Conservation (phyloP, 768 basidiomycete species). For the Tylopilus plumbeoviolaceoides region DNA sequence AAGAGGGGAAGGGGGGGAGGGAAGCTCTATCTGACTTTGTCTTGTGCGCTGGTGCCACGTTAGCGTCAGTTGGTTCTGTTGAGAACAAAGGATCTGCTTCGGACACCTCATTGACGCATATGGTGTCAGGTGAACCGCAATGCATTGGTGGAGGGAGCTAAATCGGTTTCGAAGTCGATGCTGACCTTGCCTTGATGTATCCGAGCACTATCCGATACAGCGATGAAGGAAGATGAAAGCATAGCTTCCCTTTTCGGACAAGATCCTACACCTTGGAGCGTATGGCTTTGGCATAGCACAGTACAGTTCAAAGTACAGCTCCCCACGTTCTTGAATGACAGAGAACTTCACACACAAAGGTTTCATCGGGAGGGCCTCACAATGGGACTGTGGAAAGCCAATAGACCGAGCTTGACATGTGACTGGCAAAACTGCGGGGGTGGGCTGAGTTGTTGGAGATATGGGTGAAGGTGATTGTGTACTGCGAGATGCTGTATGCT, state of each 20-base stretch:
- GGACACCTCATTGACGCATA: no score
- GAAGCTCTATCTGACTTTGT: constrained; percentile 13
- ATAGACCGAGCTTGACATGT: constrained; percentile 23
- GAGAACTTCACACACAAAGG: no score
- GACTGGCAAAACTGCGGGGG: constrained; percentile 27
- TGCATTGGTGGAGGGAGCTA: constrained; percentile 4
- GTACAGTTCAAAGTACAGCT: constrained; percentile 77
- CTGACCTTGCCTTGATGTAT: constrained; percentile 42
- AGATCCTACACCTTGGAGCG: constrained; percentile 66
- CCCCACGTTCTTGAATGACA: constrained; percentile 82
- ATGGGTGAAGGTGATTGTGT: constrained; percentile 50
- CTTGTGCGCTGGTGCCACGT: constrained; percentile 7
- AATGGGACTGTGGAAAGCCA: constrained; percentile 7
- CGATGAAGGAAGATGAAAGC: constrained; percentile 39
- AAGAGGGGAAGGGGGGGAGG: constrained; percentile 39
- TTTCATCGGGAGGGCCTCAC: no score
- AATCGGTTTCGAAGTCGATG: constrained; percentile 38
- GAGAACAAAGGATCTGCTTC: constrained; percentile 15
- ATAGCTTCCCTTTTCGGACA: constrained; percentile 46
- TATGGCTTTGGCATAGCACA: constrained; percentile 86
- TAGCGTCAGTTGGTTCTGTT: constrained; percentile 13
- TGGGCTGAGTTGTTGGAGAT: constrained; percentile 45
- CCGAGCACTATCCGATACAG: no score
- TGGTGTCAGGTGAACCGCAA: constrained; percentile 37
- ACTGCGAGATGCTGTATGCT: constrained; percentile 24